Evolutionary conservation across 1,139 yeast species (phyloP).

Genomic region (Kurtzmaniella quercitrusa): DNA sequence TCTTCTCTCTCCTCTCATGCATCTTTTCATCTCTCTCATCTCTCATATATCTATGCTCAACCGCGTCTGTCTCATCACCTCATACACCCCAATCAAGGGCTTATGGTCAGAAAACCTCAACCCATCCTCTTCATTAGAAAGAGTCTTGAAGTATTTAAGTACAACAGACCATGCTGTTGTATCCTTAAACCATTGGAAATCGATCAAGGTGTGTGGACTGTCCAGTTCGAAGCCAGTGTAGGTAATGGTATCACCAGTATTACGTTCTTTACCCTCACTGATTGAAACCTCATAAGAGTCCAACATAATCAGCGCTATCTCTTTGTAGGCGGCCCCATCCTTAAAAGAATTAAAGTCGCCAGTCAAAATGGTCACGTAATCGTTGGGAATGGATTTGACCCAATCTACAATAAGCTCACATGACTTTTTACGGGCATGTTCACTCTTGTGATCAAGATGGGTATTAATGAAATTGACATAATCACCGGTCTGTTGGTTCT

Average conservation of each 20-base stretch:
- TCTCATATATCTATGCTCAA: too few relatives aligned
- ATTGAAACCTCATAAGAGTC: constrained; percentile 19
- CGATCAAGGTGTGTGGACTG: constrained; percentile 19
- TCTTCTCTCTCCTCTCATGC: too few relatives aligned
- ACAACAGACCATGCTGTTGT: constrained; percentile 12
- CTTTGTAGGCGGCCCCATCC: constrained; percentile 27
- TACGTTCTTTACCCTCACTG: constrained; percentile 12
- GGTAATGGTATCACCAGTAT: constrained; percentile 27
- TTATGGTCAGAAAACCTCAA: constrained; percentile 41
- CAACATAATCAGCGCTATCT: constrained; percentile 20
- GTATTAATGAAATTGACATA: constrained; percentile 35
- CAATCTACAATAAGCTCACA: constrained; percentile 29
- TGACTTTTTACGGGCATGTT: constrained; percentile 30
- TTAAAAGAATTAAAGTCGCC: constrained; percentile 39
- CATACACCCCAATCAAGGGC: constrained; percentile 31
- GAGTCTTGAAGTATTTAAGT: constrained; percentile 19
- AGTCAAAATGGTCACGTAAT: constrained; percentile 29
- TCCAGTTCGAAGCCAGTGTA: constrained; percentile 36
- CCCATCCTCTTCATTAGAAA: constrained; percentile 17
- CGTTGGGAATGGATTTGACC: constrained; percentile 21
- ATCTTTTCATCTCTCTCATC: too few relatives aligned
- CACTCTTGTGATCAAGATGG: constrained; percentile 42
- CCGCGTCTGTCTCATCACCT: constrained; percentile 7
- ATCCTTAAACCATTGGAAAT: constrained; percentile 25
- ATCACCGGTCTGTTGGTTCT: constrained; percentile 18